Evolutionary conservation across 139 green algal species (phyloP), one percentile per base, ranked within the genome.

Genomic region (Haematococcus lacustris): DNA sequence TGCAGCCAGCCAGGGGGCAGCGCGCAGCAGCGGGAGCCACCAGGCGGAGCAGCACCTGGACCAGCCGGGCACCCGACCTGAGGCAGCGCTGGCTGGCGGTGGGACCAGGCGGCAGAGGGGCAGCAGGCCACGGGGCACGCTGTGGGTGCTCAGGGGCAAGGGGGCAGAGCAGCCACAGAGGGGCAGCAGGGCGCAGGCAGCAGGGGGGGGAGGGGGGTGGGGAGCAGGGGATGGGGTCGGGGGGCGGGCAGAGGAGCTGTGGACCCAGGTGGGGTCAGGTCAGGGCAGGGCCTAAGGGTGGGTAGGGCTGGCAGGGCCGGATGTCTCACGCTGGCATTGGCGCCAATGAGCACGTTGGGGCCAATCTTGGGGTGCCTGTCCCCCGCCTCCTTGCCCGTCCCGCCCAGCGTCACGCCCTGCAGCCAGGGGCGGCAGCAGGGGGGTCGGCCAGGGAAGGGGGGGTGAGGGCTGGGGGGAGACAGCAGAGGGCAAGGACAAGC

Each of bases 291-390:
- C 13, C 47, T 57, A 13, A 13, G 13, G 47, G 47, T 57, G 21
- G 47, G 47, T 57, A 57, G 13, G 13, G 13, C 47, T 57, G 47
- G 47, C 47, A 57, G 13, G 13, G 47, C 47, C 21, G 47, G 13
- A 13, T 13, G 13, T n/a, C 47, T 28, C 41, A 72, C 69, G 3
- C 51, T 53, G 25, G 79, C 73, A 6, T 65, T 83, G 33, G 92
- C 91, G 0, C 92, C 93, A 21, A 98, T 93, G n/a, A 97, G 81
- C 38, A 97, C 94, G 66, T 94, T 92, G 78, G 95, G 9, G 9
- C 68, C 71, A 0, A 97, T 83, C 84, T 98, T 98, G 33, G 94
- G 94, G 73, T 99, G 95, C 28, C 95, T 86, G 79, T 99, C 90
- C 5, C 95, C 95, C 1, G 83, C 77, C 33, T 92, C 90, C 81